Base-by-base conservation (phyloP, 2,329 filamentous ascomycete species). In the Fusarium citri region DNA sequence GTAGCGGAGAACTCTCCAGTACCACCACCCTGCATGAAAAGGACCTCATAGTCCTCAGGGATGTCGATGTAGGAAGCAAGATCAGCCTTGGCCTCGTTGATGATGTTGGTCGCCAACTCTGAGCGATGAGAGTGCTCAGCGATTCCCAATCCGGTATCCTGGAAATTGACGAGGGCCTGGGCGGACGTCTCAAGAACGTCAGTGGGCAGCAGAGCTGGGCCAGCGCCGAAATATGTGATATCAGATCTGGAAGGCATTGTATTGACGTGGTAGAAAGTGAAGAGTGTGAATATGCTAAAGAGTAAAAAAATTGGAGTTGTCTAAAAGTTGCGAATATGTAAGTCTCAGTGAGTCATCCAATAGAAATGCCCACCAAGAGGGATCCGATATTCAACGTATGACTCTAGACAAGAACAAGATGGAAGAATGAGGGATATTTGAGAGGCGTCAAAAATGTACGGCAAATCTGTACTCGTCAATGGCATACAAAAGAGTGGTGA, bases 51-150 rank as follows among this genome's bases (percentile, higher is more conserved):
- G 78, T 92, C 90, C 72, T 91, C 88, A 5, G 94, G 94, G 59
- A 98, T 91, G 74, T 95, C 91, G 59, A 97, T 90, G 72, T 93
- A 91, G 23, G 83, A 83, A 37, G 87, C 86, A 14, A 98, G 86
- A 68, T 92, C 89, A 34, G 88, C 87, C 79, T 97, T 96, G 68
- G 93, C 87, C 69, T 92, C 86, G 68, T 92, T 90, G 72, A 98
- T 87, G 75, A 98, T 94, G 68, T 90, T 88, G 69, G 89, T 87
- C 26, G 95, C 95, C 46, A 92, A 87, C 66, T 88, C 85, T 16
- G 93, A 97, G 70, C 95, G 92, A 80, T 98, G 95, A 12, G 92
- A 95, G 79, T 97, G 93, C 81, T 98, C 95, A 68, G 92, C 93
- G 45, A 98, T 87, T 55, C 94, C 94, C 57, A 98, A 86, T 61